Percentiles rank a stretch among this genome's conserved stretches.
These are phyloP conservation scores for sorghum (Sorghum bicolor) DNA, from an alignment of 176 grass and related monocot species.

Conservation along the genomic window Sorghum_bicolor_NCBIv3 NC_012878.2:55821001-55821500, in stretches of 20 bases:
- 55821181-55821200: neutral
- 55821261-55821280: neutral
- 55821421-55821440: conserved; percentile 27
- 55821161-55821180: neutral
- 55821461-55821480: conserved; percentile 96
- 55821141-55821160: no score
- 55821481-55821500: conserved; percentile 84
- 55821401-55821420: neutral
- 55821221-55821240: neutral
- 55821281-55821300: conserved; percentile 3
- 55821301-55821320: neutral
- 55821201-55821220: neutral
- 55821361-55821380: neutral
- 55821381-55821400: neutral
- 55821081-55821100: neutral
- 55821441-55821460: conserved; percentile 87
- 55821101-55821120: neutral
- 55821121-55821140: neutral
- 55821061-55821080: conserved; percentile 1
- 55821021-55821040: conserved; percentile 13
- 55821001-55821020: conserved; percentile 89
- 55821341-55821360: neutral
- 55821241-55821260: neutral
- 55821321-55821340: neutral
- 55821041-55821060: neutral